These are phyloP conservation scores for Penstemon newberryi DNA, from an alignment of 257 asterid species.

Conservation along the genomic window DNA sequence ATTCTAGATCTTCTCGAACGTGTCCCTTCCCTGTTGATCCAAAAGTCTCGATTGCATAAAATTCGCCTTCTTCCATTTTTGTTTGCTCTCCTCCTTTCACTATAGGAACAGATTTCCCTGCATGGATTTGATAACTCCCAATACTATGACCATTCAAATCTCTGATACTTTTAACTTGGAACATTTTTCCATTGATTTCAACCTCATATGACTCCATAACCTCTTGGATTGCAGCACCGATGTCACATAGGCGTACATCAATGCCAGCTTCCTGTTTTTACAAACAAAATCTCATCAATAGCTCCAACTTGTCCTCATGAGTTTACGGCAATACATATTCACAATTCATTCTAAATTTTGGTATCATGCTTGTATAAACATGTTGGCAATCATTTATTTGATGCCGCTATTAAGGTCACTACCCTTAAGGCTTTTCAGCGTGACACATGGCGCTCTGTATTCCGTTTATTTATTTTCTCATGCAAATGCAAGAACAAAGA, in stretches of 20 bases:
- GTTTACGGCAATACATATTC: no score
- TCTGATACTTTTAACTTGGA: conserved; percentile 92
- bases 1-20: conserved; percentile 94
- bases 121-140: conserved; percentile 92
- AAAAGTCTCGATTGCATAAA: conserved; percentile 94
- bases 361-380: conserved; percentile 3
- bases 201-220: conserved; percentile 99
- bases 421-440: no score
- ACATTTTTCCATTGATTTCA: conserved; percentile 89
- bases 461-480: no score
- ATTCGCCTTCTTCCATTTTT: conserved; percentile 99
- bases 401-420: no score
- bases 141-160: conserved; percentile 96
- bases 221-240: conserved; percentile 99
- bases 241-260: conserved; percentile 90
- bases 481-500: no score
- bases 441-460: no score
- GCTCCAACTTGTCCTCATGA: conserved; percentile 21
- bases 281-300: conserved; percentile 13
- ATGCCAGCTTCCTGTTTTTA: conserved; percentile 83
- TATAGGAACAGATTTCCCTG: conserved; percentile 96
- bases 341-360: not conserved
- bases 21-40: conserved; percentile 98
- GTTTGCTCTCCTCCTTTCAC: conserved; percentile 98
- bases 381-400: not conserved